Evolutionary conservation across 2,329 filamentous ascomycete genomes (phyloP), one percentile per base, ranked within the genome.

Genomic region (Pyrenochaeta sp.): DNA sequence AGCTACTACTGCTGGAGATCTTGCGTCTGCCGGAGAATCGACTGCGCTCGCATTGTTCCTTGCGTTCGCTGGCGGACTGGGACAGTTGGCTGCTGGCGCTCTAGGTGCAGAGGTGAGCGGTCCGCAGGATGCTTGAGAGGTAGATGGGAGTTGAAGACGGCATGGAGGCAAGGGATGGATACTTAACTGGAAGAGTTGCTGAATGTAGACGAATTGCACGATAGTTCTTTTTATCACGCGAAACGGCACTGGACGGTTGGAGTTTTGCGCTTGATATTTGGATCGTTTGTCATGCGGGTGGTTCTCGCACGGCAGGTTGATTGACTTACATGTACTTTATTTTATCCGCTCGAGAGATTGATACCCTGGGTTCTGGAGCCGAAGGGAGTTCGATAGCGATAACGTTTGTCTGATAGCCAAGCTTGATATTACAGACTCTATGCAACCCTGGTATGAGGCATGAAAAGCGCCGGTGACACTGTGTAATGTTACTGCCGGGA

Each of bases 41-140:
- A 76, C 75, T 9, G 76, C 70, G 6, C 54, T 79, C 49, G 71
- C 73, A 2, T 54, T 78, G 37, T 76, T 73, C 42, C 58, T 78
- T 32, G 58, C 68, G 6, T 72, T 77, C 30, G 37, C 72, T 2
- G 76, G 76, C 10, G 77, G 77, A 6, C 51, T 78, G 25, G 76
- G 77, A 1, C 66, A 73, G 52, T 45, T 76, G 30, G 72, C 70
- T 43, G 65, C 74, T 22, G 67, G 71, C 27, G 71, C 72, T 42
- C 58, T 78, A 19, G 77, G 77, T 8, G 75, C 75, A 19, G 77
- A 79, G 61, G 72, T 73, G 27, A 72, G 62, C 9, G 66, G 65
- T 27, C 59, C 64, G 30, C 40, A 50, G 43, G 65, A 37, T 69
- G 39, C n/a, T 42, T 22, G 39, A 22, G 22, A 22, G 7, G 19